These are phyloP conservation scores for Phaeoacremonium minimum DNA, from an alignment of 2,329 filamentous ascomycete genomes.

Conservation along the genomic window DNA sequence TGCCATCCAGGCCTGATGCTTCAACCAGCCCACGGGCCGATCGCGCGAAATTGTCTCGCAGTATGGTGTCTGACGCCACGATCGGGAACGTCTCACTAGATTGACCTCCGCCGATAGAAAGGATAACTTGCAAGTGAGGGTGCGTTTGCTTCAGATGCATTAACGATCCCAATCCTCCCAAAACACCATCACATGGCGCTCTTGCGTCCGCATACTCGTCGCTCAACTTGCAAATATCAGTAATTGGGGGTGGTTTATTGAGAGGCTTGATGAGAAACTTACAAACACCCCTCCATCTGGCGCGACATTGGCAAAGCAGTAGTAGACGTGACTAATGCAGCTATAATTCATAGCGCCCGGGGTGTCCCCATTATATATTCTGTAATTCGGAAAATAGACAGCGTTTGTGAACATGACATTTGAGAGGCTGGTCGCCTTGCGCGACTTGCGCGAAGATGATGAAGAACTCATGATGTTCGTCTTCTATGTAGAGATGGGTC, in stretches of 20 bases:
- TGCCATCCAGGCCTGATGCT: slow-evolving; percentile 66
- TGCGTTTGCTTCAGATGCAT: slow-evolving; percentile 68
- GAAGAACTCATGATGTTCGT: slow-evolving; percentile 31
- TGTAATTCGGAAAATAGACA: slow-evolving; percentile 79
- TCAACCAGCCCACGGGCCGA: slow-evolving; percentile 65
- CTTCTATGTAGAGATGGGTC: neutral
- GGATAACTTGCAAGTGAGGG: slow-evolving; percentile 66
- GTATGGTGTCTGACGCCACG: slow-evolving; percentile 57
- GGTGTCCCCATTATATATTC: slow-evolving; percentile 68
- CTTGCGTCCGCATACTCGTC: slow-evolving; percentile 75
- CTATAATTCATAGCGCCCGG: slow-evolving; percentile 71
- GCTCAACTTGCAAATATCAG: slow-evolving; percentile 54
- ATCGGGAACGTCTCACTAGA: slow-evolving; percentile 64
- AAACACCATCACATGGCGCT: slow-evolving; percentile 66
- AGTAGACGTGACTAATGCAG: slow-evolving; percentile 78
- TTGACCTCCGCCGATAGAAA: slow-evolving; percentile 69
- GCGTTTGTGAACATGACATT: slow-evolving; percentile 64
- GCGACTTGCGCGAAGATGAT: slow-evolving; percentile 37
- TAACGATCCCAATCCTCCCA: slow-evolving; percentile 69
- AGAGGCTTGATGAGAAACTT: slow-evolving; percentile 26
- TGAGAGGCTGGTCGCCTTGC: slow-evolving; percentile 37
- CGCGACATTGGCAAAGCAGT: slow-evolving; percentile 74
- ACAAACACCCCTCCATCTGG: slow-evolving; percentile 73
- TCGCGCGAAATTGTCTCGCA: slow-evolving; percentile 65
- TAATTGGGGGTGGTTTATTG: slow-evolving; percentile 1